Percentiles rank a stretch among this genome's conserved stretches.
Evolutionary conservation across 306 rosid species (phyloP).

Genomic region (Castanopsis chinensis): DNA sequence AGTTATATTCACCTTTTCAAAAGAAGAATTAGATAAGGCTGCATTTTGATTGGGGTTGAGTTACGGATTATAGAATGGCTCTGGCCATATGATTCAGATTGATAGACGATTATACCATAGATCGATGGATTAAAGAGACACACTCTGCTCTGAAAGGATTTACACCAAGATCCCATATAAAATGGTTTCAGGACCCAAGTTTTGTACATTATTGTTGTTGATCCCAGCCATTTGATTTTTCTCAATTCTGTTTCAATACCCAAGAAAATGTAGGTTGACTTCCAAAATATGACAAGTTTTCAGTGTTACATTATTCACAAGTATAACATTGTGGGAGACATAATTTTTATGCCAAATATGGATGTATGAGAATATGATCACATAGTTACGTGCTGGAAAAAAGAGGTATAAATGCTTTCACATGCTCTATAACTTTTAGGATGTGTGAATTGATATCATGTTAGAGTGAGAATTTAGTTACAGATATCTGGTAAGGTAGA

Average conservation of each 20-base stretch:
- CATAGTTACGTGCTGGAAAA: no score
- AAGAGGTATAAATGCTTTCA: no score
- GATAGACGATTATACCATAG: not conserved
- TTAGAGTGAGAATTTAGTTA: not conserved
- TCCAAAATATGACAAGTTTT: no score
- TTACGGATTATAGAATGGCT: not conserved
- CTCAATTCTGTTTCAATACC: no score
- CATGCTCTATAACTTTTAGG: not conserved
- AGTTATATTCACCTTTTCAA: not conserved
- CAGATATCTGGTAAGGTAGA: not conserved
- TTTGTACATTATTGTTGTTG: not conserved
- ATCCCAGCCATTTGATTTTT: not conserved
- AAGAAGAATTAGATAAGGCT: not conserved
- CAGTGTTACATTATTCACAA: no score
- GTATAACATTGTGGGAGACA: no score
- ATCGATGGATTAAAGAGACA: not conserved
- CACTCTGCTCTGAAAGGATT: not conserved
- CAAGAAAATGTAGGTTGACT: no score
- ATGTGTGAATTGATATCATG: not conserved
- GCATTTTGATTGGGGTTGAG: not conserved
- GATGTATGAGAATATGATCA: no score
- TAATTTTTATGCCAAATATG: no score
- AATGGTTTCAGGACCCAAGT: not conserved
- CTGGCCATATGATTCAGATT: not conserved
- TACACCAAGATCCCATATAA: not conserved